Evolutionary conservation across 257 asterid species (phyloP).

Genomic region (Solanum bukasovii): DNA sequence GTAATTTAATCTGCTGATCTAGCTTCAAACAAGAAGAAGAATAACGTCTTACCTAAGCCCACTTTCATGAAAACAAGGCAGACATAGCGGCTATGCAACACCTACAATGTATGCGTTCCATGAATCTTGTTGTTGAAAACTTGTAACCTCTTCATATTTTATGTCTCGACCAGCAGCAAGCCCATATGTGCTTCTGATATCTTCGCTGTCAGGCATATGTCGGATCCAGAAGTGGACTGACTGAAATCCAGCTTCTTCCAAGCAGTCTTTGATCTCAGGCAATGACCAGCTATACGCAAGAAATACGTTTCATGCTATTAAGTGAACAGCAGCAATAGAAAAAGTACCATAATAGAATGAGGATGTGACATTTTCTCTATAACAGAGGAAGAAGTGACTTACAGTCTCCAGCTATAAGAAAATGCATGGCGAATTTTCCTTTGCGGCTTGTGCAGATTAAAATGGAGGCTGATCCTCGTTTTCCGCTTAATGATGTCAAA

Average conservation of each 20-base stretch:
- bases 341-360: not conserved
- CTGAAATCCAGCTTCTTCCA: conserved; percentile 89
- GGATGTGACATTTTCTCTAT: not conserved
- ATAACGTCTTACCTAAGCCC: not conserved
- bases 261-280: conserved; percentile 86
- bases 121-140: conserved; percentile 87
- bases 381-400: conserved; percentile 20
- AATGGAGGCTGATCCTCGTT: conserved; percentile 97
- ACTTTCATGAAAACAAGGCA: not conserved
- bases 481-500: conserved; percentile 80
- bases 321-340: not conserved
- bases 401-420: conserved; percentile 99
- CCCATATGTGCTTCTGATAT: conserved; percentile 56
- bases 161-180: conserved; percentile 56
- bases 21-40: not conserved
- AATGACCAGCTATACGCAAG: conserved; percentile 61
- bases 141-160: conserved; percentile 76
- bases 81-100: conserved; percentile 37
- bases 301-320: not conserved
- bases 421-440: conserved; percentile 83
- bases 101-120: conserved; percentile 93
- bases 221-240: conserved; percentile 82
- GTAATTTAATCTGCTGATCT: not conserved
- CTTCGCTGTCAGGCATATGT: conserved; percentile 72
- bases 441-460: conserved; percentile 57